Evolutionary conservation across 331 rosid species (phyloP), one percentile per base, ranked within the genome.

Genomic region (Pyracantha coccinea): DNA sequence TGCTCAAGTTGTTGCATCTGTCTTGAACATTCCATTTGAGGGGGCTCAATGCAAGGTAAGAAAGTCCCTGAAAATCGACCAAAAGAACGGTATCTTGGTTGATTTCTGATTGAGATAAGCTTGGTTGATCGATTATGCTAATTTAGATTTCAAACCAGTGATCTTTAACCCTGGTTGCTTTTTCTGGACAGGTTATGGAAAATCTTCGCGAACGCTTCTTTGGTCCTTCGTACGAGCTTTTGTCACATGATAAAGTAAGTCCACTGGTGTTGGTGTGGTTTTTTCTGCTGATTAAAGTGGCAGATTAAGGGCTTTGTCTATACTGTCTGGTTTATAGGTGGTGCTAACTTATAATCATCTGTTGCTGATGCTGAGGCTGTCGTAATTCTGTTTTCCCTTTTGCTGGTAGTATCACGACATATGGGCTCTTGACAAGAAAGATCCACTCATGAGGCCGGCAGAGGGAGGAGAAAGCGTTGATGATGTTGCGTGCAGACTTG

Each of bases 401-500:
- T 68, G 66, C 69, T 38, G 31, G 75, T 75, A 92, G 99, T 94
- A 90, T 69, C 38, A 74, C 60, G 88, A 87, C 47, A 80, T 91
- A 74, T 92, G 99, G 99, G 90, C 77, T 69, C 71, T 85, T 59
- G 97, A 94, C 75, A 88, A 62, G 82, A 87, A 87, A 69, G 92
- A 94, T 87, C 91, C 97, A 80, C 44, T 88, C 69, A 78, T 52
- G 53, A 83, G 87, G 64, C 95, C 96, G 4, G 55, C 55, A 13
- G 93, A 89, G 83, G 96, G 93, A 80, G 99, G 97, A 63, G 99
- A 94, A 81, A 87, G 97, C 64, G 96, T 90, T 6, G 82, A 87
- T 78, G 98, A 90, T 83, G 97, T 94, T 85, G 96, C 92, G 8
- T 77, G 80, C 77, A 86, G 99, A 74, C 86, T 94, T 71, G 78